Evolutionary conservation across 2,329 filamentous ascomycete genomes (phyloP).

Genomic region (Pseudocercospora pini-densiflorae): DNA sequence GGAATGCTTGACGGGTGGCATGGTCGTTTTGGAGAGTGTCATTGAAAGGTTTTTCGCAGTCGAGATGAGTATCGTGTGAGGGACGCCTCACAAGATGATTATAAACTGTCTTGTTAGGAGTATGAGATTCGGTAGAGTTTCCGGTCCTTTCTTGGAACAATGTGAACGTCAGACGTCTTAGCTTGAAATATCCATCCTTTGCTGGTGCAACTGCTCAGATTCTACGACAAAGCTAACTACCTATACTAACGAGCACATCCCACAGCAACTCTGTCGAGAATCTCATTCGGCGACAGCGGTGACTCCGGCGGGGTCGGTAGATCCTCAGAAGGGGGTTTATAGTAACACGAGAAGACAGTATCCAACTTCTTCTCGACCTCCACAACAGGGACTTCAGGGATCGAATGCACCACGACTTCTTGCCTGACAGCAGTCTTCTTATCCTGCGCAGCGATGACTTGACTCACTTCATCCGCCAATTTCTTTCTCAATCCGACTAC

Average conservation of each 20-base stretch:
- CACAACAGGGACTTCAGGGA: slow-evolving; percentile 9
- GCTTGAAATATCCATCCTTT: too few species aligned
- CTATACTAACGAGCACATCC: background rate
- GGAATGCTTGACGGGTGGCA: too few species aligned
- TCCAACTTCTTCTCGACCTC: slow-evolving; percentile 25
- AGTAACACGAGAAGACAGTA: slow-evolving; percentile 35
- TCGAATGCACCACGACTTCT: slow-evolving; percentile 9
- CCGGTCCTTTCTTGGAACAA: too few species aligned
- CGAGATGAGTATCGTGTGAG: too few species aligned
- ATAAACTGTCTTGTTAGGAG: too few species aligned
- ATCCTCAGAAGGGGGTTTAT: slow-evolving; percentile 22
- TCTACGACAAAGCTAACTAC: too few species aligned
- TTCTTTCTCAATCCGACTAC: slow-evolving; percentile 24
- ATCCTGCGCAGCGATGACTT: background rate
- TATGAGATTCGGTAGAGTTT: too few species aligned
- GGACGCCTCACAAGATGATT: too few species aligned
- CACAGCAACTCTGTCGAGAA: slow-evolving; percentile 10
- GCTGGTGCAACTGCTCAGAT: too few species aligned
- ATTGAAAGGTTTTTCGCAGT: too few species aligned
- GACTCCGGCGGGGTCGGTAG: slow-evolving; percentile 28
- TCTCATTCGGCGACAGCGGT: slow-evolving; percentile 18
- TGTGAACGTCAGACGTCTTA: too few species aligned
- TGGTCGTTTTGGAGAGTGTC: too few species aligned
- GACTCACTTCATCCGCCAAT: slow-evolving; percentile 20
- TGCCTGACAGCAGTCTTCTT: slow-evolving; percentile 2